phyloP scores from a whole-genome alignment of 306 rosid species.

The Calophaca sinica region DNA sequence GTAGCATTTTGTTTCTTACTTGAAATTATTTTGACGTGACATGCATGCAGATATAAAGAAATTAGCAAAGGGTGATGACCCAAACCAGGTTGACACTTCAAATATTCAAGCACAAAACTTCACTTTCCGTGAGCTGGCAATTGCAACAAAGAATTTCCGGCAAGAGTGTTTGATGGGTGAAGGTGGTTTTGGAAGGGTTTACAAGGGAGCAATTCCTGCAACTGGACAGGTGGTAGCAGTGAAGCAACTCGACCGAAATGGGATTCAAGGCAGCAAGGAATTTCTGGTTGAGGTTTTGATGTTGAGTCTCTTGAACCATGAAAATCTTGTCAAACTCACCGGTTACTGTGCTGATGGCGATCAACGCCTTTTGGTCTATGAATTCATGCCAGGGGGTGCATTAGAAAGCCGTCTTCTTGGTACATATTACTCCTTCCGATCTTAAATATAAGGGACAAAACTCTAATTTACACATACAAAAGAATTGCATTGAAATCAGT shows the following conservation, averaged over 20 bases:
- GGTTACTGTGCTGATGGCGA: conserved; percentile 98
- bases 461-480: too few species aligned
- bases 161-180: conserved; percentile 88
- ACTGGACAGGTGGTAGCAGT: conserved; percentile 91
- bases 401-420: conserved; percentile 74
- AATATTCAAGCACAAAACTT: conserved; percentile 69
- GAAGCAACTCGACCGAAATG: conserved; percentile 92
- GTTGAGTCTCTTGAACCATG: conserved; percentile 74
- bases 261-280: conserved; percentile 74
- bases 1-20: not conserved
- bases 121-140: conserved; percentile 88
- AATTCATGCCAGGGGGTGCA: conserved; percentile 69
- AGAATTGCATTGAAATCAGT: too few species aligned
- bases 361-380: conserved; percentile 89
- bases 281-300: conserved; percentile 73
- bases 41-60: conserved; percentile 51
- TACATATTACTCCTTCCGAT: conserved; percentile 7
- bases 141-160: conserved; percentile 86
- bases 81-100: conserved; percentile 51
- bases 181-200: conserved; percentile 96
- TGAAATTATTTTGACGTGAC: not conserved
- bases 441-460: too few species aligned
- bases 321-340: conserved; percentile 71
- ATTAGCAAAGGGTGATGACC: conserved; percentile 40
- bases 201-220: conserved; percentile 73